A percentile compares a stretch with the other conserved stretches of the same genome.
Evolutionary conservation across 176 grass and related monocot species (phyloP).

Genomic region (Metroxylon sagu): DNA sequence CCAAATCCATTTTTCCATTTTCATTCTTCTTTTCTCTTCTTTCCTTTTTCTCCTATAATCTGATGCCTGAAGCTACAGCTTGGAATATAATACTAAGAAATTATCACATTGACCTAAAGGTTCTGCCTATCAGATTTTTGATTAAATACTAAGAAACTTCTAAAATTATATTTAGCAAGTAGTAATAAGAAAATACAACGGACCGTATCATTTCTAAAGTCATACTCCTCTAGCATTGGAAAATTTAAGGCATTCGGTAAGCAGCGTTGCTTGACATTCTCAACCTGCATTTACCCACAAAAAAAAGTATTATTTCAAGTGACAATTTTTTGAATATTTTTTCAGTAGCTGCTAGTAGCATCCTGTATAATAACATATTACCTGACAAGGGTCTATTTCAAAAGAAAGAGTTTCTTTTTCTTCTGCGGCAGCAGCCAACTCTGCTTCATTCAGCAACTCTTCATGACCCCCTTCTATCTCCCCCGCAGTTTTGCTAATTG

Average conservation of each 20-base stretch:
- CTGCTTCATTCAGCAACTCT: slow-evolving; percentile 62
- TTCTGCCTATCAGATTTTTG: too few species aligned
- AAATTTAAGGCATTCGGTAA: slow-evolving; percentile 89
- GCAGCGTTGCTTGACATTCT: slow-evolving; percentile 78
- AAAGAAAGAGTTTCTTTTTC: slow-evolving; percentile 91
- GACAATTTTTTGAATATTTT: neutral
- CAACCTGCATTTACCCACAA: slow-evolving; percentile 35
- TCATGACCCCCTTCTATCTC: slow-evolving; percentile 60
- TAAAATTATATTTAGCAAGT: too few species aligned
- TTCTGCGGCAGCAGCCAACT: slow-evolving; percentile 75
- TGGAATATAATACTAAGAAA: too few species aligned
- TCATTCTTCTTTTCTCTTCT: too few species aligned
- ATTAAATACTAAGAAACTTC: too few species aligned
- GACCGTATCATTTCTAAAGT: slow-evolving; percentile 90
- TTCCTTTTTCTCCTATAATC: too few species aligned
- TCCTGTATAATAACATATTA: slow-evolving; percentile 14
- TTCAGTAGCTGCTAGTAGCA: neutral
- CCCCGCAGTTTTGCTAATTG: slow-evolving; percentile 55
- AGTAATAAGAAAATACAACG: neutral
- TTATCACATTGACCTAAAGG: too few species aligned
- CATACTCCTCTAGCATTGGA: slow-evolving; percentile 90
- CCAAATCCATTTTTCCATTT: too few species aligned
- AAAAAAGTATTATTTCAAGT: neutral
- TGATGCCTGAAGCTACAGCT: too few species aligned
- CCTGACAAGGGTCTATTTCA: slow-evolving; percentile 70